Percentiles rank a stretch among this genome's conserved stretches.
Conservation (phyloP, 768 basidiomycete genomes). For the Panellus pusillus region DNA sequence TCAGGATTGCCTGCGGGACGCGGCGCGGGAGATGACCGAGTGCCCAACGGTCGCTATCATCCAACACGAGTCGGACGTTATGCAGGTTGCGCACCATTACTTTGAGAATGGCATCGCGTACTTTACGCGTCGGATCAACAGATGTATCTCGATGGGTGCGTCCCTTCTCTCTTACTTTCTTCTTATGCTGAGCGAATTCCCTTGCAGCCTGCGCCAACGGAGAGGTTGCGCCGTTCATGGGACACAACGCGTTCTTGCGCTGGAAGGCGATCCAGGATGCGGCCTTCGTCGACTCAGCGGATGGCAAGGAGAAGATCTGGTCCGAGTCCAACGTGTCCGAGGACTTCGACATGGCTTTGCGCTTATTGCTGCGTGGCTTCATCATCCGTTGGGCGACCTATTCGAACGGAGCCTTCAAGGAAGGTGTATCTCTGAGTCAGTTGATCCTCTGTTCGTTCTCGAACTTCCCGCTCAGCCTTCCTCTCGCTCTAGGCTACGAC, state of each 20-base stretch:
- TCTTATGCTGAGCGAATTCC: not conserved
- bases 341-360: conserved; percentile 79
- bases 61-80: conserved; percentile 70
- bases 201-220: conserved; percentile 71
- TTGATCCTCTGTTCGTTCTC: not conserved
- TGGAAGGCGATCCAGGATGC: conserved; percentile 89
- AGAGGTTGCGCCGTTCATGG: conserved; percentile 80
- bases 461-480: not conserved
- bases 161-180: conserved; percentile 24
- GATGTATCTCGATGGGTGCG: conserved; percentile 23
- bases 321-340: conserved; percentile 75
- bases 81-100: conserved; percentile 51
- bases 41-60: conserved; percentile 80
- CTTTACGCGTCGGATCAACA: conserved; percentile 20
- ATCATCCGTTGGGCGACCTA: conserved; percentile 85
- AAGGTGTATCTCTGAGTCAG: conserved; percentile 79
- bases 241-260: conserved; percentile 84
- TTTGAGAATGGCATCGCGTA: conserved; percentile 64
- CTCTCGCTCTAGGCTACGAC: conserved; percentile 44
- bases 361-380: conserved; percentile 62
- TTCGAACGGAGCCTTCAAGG: conserved; percentile 82
- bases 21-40: conserved; percentile 76
- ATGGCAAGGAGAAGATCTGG: conserved; percentile 75
- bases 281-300: conserved; percentile 64
- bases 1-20: conserved; percentile 49